Evolutionary conservation across 352 stramenopile species (phyloP).

Genomic region (Saprolegnia parasitica): DNA sequence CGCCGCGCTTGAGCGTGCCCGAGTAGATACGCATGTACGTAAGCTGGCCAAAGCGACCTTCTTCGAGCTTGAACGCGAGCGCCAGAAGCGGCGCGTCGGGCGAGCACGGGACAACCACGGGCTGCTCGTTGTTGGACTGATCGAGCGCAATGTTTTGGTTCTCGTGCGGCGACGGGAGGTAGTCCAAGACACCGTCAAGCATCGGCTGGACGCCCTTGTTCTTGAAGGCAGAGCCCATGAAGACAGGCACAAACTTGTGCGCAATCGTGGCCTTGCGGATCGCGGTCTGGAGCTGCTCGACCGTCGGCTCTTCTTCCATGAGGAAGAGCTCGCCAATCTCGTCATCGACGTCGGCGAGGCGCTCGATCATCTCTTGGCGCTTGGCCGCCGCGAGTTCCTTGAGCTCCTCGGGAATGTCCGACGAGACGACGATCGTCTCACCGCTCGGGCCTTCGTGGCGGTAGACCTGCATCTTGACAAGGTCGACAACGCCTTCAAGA

Average conservation of each 20-base stretch:
- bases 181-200: slow-evolving; percentile 96
- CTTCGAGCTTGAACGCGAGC: slow-evolving; percentile 99
- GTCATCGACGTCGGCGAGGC: slow-evolving; percentile 96
- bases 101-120: slow-evolving; percentile 82
- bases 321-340: slow-evolving; percentile 99
- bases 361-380: slow-evolving; percentile 90
- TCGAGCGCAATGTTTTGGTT: slow-evolving; percentile 96
- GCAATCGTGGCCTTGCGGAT: slow-evolving; percentile 94
- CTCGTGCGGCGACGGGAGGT: slow-evolving; percentile 93
- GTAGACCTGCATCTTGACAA: slow-evolving; percentile 89
- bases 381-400: slow-evolving; percentile 86
- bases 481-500: slow-evolving; percentile 95
- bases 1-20: slow-evolving; percentile 75
- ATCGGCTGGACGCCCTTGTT: slow-evolving; percentile 99
- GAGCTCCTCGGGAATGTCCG: slow-evolving; percentile 87
- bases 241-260: slow-evolving; percentile 98
- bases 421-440: slow-evolving; percentile 79
- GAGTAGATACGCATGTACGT: slow-evolving; percentile 97
- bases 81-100: slow-evolving; percentile 91
- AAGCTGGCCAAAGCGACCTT: slow-evolving; percentile 98
- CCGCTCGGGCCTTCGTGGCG: slow-evolving; percentile 90
- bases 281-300: slow-evolving; percentile 88
- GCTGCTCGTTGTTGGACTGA: slow-evolving; percentile 87
- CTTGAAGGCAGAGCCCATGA: slow-evolving; percentile 98
- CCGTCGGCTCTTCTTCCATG: slow-evolving; percentile 94